Evolutionary conservation across 768 basidiomycete genomes (phyloP).

Genomic region (Russula brevipes): DNA sequence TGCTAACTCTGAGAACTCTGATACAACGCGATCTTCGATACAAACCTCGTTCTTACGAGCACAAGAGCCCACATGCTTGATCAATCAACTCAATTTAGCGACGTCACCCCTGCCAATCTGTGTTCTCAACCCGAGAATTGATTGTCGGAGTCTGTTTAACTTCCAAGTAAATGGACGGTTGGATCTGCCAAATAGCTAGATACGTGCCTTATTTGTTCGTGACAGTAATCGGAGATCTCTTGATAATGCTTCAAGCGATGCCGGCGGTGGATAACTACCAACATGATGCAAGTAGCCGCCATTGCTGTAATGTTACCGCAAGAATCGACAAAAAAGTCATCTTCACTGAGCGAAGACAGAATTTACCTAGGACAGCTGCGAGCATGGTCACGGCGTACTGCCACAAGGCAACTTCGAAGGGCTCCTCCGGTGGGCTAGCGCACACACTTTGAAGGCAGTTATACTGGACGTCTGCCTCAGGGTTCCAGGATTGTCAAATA

Average conservation of each 20-base stretch:
- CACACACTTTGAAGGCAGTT: slow-evolving; percentile 23
- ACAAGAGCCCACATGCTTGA: background rate
- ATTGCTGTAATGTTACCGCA: slow-evolving; percentile 16
- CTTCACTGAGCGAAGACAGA: background rate
- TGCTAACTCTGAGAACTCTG: too few relatives aligned
- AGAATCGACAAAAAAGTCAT: background rate
- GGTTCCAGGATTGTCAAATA: background rate
- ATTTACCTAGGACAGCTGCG: slow-evolving; percentile 22
- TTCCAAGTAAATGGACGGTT: background rate
- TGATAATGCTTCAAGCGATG: slow-evolving; percentile 23
- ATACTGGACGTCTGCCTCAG: slow-evolving; percentile 17
- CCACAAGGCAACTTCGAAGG: slow-evolving; percentile 24
- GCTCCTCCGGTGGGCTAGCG: slow-evolving; percentile 23
- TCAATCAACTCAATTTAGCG: background rate
- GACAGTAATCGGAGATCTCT: slow-evolving; percentile 24
- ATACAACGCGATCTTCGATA: background rate
- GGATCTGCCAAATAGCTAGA: background rate
- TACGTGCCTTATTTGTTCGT: slow-evolving; percentile 23
- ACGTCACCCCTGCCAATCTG: background rate
- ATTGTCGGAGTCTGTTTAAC: slow-evolving; percentile 18
- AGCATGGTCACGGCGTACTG: slow-evolving; percentile 24
- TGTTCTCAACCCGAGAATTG: slow-evolving; percentile 1
- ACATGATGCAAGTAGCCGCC: slow-evolving; percentile 24
- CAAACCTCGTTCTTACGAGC: background rate
- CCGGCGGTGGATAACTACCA: slow-evolving; percentile 23